Conservation (phyloP, 192 early-diverging fungal species). For the Chytriomyces sp. region DNA sequence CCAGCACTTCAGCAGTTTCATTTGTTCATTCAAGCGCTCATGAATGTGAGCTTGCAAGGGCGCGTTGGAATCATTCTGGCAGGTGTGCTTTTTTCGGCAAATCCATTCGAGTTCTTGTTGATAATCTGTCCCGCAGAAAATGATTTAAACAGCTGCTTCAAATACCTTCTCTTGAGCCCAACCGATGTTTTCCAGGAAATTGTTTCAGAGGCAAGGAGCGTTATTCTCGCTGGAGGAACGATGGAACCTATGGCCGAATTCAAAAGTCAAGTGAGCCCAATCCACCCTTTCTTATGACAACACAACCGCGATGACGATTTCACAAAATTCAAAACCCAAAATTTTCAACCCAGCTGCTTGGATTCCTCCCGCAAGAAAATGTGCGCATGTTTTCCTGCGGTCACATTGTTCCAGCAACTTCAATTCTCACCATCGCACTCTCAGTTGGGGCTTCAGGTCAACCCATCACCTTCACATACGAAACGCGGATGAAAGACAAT, state of each 20-base stretch:
- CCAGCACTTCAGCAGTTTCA: constrained; percentile 42
- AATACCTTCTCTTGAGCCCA: constrained; percentile 88
- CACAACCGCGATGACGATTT: constrained; percentile 28
- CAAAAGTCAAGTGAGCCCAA: constrained; percentile 32
- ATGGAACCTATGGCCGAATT: constrained; percentile 80
- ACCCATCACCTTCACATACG: constrained; percentile 73
- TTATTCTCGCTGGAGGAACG: constrained; percentile 91
- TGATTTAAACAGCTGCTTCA: constrained; percentile 48
- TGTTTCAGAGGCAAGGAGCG: constrained; percentile 77
- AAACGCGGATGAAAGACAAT: constrained; percentile 54
- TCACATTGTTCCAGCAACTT: constrained; percentile 83
- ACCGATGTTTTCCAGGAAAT: constrained; percentile 77
- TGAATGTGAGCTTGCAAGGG: constrained; percentile 71
- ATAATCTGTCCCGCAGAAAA: background rate
- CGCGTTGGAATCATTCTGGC: constrained; percentile 61
- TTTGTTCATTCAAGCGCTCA: constrained; percentile 38
- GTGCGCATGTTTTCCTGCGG: constrained; percentile 78
- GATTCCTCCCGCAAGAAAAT: constrained; percentile 47
- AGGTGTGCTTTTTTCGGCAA: background rate
- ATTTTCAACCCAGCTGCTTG: constrained; percentile 58
- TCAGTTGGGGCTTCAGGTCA: constrained; percentile 66
- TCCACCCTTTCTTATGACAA: no score
- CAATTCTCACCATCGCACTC: constrained; percentile 70
- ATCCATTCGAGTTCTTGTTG: background rate
- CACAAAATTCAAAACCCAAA: background rate